Base-by-base conservation (phyloP, 2,329 filamentous ascomycete species). In the Pyrenochaeta sp. region DNA sequence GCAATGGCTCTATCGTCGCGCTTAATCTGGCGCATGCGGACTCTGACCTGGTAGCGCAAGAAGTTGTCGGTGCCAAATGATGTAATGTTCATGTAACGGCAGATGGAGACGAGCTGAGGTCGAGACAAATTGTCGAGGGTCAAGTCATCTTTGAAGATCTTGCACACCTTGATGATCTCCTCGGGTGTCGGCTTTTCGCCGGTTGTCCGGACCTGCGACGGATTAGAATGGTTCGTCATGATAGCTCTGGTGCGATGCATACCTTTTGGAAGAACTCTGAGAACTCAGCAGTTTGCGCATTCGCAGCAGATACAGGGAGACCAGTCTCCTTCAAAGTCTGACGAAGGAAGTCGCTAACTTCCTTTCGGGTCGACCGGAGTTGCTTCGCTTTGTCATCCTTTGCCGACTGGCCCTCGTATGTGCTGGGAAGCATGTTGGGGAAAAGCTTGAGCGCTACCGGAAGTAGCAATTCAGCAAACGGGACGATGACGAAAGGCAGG, bases 21-120 rank as follows among this genome's bases (percentile, higher is more conserved):
- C 85, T 99, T 99, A 80, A 97, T 97, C 75, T 99, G 94, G 62
- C 93, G 86, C 94, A 99, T 99, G 52, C 93, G 89, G 75, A 97
- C 92, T 45, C 94, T 90, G 63, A 99, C 85, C 71, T 96, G 91
- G 76, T 99, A 99, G 41, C 94, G 89, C 37, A 99, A 86, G 88
- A 99, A 96, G 72, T 91, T 90, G 74, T 99, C 94, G 15, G 94
- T 97, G 55, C 94, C 94, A 63, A 97, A 96, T 0, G 91, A 93
- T 77, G 93, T 94, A 43, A 99, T 83, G 74, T 95, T 96, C 87
- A 99, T 92, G 78, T 99, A 99, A 50, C 90, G 88, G 81, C 94
- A 97, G 82, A 97, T 99, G 42, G 89, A 96, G 20, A 99, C 93
- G 37, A 99, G 80, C 74, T 99, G 94, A 11, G 94, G 94, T 52